phyloP scores from a whole-genome alignment of 306 rosid genomes.

The Cicer arietinum region DNA sequence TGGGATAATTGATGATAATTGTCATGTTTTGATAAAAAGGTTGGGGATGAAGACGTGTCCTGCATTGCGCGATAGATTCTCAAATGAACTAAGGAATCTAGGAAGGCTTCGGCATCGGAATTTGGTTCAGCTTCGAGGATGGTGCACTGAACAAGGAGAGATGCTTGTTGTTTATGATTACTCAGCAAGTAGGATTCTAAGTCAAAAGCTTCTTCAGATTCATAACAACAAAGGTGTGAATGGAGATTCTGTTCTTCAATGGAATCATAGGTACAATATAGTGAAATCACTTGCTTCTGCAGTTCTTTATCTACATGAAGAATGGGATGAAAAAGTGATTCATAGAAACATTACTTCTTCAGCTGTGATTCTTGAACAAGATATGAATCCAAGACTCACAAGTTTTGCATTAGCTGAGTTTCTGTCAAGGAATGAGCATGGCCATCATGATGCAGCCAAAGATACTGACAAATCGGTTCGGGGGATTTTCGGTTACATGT shows the following conservation, averaged over 20 bases:
- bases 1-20: conserved; percentile 67
- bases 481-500: conserved; percentile 92
- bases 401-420: conserved; percentile 95
- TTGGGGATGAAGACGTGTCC: conserved; percentile 98
- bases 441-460: conserved; percentile 57
- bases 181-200: conserved; percentile 75
- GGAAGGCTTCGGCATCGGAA: conserved; percentile 88
- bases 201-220: conserved; percentile 66
- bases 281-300: conserved; percentile 87
- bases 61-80: conserved; percentile 77
- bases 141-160: conserved; percentile 99
- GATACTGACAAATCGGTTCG: conserved; percentile 58
- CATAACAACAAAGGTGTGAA: conserved; percentile 46
- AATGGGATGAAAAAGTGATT: conserved; percentile 96
- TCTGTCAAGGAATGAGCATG: conserved; percentile 80
- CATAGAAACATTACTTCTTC: conserved; percentile 93
- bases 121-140: conserved; percentile 90
- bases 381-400: conserved; percentile 80
- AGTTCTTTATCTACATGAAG: conserved; percentile 90
- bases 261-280: conserved; percentile 79
- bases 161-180: conserved; percentile 96
- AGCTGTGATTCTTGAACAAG: conserved; percentile 82
- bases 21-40: conserved; percentile 82
- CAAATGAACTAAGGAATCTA: conserved; percentile 73
- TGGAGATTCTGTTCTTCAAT: conserved; percentile 50